Percentiles rank a stretch among this genome's conserved stretches.
Evolutionary conservation across 2,329 filamentous ascomycete genomes (phyloP).

Genomic region (Colletotrichum orbiculare): DNA sequence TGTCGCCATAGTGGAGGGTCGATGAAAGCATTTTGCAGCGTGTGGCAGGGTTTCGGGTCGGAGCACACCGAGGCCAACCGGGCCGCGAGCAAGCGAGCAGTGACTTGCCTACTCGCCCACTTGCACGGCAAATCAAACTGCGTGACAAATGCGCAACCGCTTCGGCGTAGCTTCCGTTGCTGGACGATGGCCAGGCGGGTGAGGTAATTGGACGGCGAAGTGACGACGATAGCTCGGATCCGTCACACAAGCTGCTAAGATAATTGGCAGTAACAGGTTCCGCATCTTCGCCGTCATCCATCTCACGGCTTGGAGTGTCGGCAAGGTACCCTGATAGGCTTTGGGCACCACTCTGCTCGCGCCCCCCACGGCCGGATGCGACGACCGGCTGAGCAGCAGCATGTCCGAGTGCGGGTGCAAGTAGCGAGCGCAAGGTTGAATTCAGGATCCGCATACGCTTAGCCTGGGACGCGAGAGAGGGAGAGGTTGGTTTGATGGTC

Average conservation of each 20-base stretch:
- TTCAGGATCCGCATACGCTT: not conserved
- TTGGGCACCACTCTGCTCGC: constrained; percentile 1
- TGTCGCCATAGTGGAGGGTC: constrained; percentile 20
- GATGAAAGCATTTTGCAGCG: constrained; percentile 11
- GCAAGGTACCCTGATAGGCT: too few species aligned
- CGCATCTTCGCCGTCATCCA: too few species aligned
- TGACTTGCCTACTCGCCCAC: not conserved
- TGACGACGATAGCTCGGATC: constrained; percentile 25
- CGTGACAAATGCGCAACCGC: too few species aligned
- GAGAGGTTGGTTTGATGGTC: not conserved
- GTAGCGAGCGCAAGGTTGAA: not conserved
- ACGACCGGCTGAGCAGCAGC: constrained; percentile 25
- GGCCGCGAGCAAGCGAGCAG: constrained; percentile 3
- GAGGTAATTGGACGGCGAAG: not conserved
- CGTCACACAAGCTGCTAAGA: constrained; percentile 8
- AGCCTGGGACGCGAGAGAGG: not conserved
- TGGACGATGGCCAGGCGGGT: constrained; percentile 1
- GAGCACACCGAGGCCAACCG: constrained; percentile 10
- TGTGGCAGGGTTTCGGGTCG: constrained; percentile 9
- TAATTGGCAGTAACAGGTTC: not conserved
- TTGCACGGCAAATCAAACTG: too few species aligned
- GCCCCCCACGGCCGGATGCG: constrained; percentile 31
- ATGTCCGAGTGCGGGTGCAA: constrained; percentile 31
- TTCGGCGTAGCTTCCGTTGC: not conserved
- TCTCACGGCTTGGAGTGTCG: too few species aligned